Percentiles rank a stretch among this genome's conserved stretches.
Evolutionary conservation across 1,139 yeast genomes (phyloP).

Genomic region (Scheffersomyces insectosa): DNA sequence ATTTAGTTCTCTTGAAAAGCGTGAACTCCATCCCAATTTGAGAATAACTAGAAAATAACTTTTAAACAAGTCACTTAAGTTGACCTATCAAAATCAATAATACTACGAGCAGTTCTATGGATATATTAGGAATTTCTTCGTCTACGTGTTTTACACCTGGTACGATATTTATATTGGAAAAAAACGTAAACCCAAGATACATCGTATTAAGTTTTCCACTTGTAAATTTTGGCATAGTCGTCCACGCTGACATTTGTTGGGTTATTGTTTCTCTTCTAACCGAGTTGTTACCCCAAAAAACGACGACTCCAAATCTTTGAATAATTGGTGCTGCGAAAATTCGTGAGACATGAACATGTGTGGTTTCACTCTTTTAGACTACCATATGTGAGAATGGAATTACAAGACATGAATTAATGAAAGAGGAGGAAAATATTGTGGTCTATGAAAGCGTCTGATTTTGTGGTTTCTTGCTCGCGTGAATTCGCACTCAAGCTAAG

Average conservation of each 20-base stretch:
- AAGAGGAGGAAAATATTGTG: too few relatives aligned
- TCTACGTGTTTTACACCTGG: neutral
- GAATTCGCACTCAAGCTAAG: neutral
- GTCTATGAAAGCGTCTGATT: neutral
- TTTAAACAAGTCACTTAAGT: neutral
- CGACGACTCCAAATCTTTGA: neutral
- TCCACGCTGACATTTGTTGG: neutral
- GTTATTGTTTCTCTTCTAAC: neutral
- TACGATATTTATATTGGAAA: neutral
- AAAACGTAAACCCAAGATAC: neutral
- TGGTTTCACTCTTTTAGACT: neutral
- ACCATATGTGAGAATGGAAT: too few relatives aligned
- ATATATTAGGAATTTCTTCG: neutral
- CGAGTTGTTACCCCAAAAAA: neutral
- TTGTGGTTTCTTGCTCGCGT: too few relatives aligned
- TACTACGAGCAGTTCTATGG: neutral
- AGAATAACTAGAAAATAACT: neutral
- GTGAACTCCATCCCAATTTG: neutral
- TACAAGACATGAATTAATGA: neutral
- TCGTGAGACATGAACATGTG: neutral
- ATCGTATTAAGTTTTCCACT: neutral
- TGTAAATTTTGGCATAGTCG: neutral
- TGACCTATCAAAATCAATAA: neutral
- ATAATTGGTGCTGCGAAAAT: neutral
- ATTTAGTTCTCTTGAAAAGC: neutral